Evolutionary conservation across 208 protist genomes (phyloP).

Genomic region (Leishmania martiniquensis): DNA sequence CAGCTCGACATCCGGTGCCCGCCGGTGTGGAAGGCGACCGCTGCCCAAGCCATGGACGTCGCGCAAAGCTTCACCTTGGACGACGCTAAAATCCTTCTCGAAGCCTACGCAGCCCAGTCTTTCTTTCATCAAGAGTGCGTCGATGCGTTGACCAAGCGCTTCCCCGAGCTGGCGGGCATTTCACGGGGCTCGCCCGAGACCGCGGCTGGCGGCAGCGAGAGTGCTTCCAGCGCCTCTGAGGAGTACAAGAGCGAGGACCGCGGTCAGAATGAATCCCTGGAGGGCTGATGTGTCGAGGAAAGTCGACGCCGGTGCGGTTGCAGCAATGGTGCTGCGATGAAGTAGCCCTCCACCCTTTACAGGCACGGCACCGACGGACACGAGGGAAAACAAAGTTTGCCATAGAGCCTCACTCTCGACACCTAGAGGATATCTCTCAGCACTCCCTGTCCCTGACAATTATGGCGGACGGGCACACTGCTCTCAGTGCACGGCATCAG

Average conservation of each 20-base stretch:
- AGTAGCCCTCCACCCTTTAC: too few relatives aligned
- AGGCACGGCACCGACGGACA: background rate
- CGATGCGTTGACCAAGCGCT: constrained; percentile 29
- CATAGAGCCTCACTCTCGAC: background rate
- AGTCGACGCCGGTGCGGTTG: background rate
- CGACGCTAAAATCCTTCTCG: constrained; percentile 38
- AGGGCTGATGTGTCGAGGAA: background rate
- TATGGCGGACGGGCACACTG: too few relatives aligned
- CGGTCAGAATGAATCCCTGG: background rate
- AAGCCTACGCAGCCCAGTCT: constrained; percentile 31
- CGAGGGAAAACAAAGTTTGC: background rate
- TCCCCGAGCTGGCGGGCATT: constrained; percentile 33
- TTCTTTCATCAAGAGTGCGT: constrained; percentile 34
- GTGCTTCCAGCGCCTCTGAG: too few relatives aligned
- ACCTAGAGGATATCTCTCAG: background rate
- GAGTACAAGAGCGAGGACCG: background rate
- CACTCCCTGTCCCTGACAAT: background rate
- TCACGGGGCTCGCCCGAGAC: background rate
- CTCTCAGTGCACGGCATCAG: too few relatives aligned
- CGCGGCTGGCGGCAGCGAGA: background rate
- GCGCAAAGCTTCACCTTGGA: constrained; percentile 38
- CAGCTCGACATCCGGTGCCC: constrained; percentile 41
- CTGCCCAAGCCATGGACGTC: constrained; percentile 36
- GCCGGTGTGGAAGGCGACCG: constrained; percentile 54
- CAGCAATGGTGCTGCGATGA: too few relatives aligned